Evolutionary conservation across 352 stramenopile species (phyloP), one percentile per base, ranked within the genome.

Genomic region (Bremia lactucae): DNA sequence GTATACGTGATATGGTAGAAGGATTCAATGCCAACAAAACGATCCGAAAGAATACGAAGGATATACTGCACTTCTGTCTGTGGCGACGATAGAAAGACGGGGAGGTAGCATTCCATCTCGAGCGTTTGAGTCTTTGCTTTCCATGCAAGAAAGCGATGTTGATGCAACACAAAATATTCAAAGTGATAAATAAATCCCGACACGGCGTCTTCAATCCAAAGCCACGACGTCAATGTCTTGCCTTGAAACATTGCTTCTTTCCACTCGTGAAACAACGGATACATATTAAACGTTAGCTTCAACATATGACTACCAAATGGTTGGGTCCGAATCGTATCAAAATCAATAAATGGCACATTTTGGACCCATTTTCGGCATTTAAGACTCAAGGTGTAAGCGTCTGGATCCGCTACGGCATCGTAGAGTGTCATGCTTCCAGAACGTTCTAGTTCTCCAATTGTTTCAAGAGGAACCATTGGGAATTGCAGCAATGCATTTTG

Each of bases 121-220:
- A 93, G 72, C 7, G 52, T 62, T 41, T 82, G 61, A 7, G 65
- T 68, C 36, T 72, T 64, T 49, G 83, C 70, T 25, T 81, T 72
- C 71, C 72, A 84, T 0, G 60, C 63, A 24, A 81, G 49, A 34
- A 73, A 90, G 6, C 79, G 70, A 18, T 70, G 86, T 45, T 93
- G 77, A 41, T 83, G 71, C 5, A 98, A 55, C 5, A 92, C 63
- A 28, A 91, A 81, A 43, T 90, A 83, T 57, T 98, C 93, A 11
- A 76, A 90, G 61, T 98, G 91, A 49, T 97, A 97, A 42, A 98
- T 96, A 31, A 77, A 80, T 0, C 96, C 87, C 0, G 77, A 92
- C 13, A 80, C 62, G 0, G 72, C 72, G 53, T 99, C 95, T 74
- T 99, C 96, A 9, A 99, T 83, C 96, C 95, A 99, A 9, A 99